Evolutionary conservation across 2,329 filamentous ascomycete genomes (phyloP).

Genomic region (Colletotrichum orchidophilum): DNA sequence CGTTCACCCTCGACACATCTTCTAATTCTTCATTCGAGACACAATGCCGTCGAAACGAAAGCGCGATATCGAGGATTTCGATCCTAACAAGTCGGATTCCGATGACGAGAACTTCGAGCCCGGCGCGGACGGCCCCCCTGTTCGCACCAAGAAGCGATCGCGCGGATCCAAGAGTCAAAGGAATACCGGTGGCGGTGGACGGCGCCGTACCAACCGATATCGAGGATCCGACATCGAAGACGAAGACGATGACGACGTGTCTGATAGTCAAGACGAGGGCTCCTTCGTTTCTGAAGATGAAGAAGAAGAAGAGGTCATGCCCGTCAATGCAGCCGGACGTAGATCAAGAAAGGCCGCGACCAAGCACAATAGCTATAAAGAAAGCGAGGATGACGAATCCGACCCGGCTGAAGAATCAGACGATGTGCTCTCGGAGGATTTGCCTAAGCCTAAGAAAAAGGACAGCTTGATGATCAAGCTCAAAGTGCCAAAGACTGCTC

Average conservation of each 20-base stretch:
- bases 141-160: conserved; percentile 49
- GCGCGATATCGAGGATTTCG: conserved; percentile 66
- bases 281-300: conserved; percentile 57
- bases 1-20: neutral
- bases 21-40: neutral
- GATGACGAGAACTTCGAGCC: conserved; percentile 74
- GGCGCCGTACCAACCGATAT: conserved; percentile 56
- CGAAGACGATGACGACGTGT: conserved; percentile 62
- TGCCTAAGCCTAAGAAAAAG: conserved; percentile 38
- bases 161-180: conserved; percentile 45
- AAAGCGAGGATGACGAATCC: conserved; percentile 53
- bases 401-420: conserved; percentile 42
- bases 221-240: conserved; percentile 71
- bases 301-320: conserved; percentile 50
- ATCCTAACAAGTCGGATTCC: conserved; percentile 73
- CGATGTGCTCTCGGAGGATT: conserved; percentile 34
- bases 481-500: conserved; percentile 45
- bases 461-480: conserved; percentile 53
- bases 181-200: conserved; percentile 46
- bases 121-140: conserved; percentile 52
- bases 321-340: conserved; percentile 58
- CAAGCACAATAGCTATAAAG: conserved; percentile 57
- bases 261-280: conserved; percentile 61
- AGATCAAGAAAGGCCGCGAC: conserved; percentile 58
- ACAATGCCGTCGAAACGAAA: conserved; percentile 65